A percentile compares a stretch with the other conserved stretches of the same genome.
Evolutionary conservation across 495 filamentous ascomycete genomes (phyloP).

Genomic region (Annulohypoxylon nitens): DNA sequence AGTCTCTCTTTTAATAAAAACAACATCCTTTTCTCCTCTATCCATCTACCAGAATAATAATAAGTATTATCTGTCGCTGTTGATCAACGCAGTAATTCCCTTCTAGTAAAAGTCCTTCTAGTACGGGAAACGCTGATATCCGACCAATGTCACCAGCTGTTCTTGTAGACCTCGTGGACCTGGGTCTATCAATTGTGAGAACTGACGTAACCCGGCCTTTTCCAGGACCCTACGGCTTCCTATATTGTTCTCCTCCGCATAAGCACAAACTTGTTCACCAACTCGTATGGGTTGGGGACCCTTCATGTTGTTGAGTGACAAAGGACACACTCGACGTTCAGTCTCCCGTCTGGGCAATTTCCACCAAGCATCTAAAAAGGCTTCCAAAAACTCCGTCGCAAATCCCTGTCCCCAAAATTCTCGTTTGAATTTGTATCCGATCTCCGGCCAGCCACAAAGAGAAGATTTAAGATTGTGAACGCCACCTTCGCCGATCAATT

Average conservation of each 20-base stretch:
- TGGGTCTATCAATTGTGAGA: constrained; percentile 26
- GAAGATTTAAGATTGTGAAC: constrained; percentile 42
- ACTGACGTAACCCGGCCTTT: constrained; percentile 30
- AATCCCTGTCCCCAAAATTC: constrained; percentile 62
- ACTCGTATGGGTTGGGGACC: neutral
- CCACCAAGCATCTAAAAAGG: constrained; percentile 55
- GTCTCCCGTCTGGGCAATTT: constrained; percentile 50
- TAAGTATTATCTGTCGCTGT: no score
- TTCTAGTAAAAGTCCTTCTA: no score
- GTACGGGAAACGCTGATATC: neutral
- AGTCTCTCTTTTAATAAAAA: no score
- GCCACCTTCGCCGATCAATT: constrained; percentile 59
- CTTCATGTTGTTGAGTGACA: constrained; percentile 1
- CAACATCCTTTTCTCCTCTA: no score
- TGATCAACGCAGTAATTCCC: no score
- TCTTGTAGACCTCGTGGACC: constrained; percentile 16
- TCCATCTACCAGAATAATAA: no score
- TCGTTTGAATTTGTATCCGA: constrained; percentile 62
- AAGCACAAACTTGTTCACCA: constrained; percentile 29
- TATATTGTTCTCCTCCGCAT: constrained; percentile 12
- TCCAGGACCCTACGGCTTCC: constrained; percentile 31
- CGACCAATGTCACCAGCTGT: constrained; percentile 17
- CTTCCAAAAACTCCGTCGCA: constrained; percentile 61
- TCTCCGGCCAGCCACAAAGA: constrained; percentile 59
- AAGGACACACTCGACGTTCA: neutral